Evolutionary conservation across 805 yeast genomes (phyloP).

Genomic region (Starmerella cellae): DNA sequence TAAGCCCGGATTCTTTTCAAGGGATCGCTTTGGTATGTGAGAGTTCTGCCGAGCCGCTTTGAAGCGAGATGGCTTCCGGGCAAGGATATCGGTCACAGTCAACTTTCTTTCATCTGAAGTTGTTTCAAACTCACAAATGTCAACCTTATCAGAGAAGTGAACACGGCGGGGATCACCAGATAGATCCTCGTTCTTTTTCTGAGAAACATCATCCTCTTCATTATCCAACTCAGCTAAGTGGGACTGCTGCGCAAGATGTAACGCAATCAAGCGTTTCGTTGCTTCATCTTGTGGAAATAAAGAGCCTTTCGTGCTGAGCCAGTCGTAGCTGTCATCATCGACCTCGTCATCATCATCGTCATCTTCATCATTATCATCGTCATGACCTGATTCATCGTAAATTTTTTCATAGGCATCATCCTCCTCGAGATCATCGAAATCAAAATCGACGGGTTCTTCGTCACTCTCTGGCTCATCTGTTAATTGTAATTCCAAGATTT

Average conservation of each 20-base stretch:
- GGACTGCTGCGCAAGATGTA: constrained; percentile 8
- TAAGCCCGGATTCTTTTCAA: neutral
- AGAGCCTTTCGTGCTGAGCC: constrained; percentile 29
- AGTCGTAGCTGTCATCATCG: constrained; percentile 25
- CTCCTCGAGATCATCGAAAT: constrained; percentile 42
- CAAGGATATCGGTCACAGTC: constrained; percentile 1
- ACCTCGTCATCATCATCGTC: constrained; percentile 17
- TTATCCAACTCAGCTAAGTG: neutral
- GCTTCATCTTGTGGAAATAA: constrained; percentile 25
- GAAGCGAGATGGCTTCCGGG: constrained; percentile 25
- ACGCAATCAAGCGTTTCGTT: constrained; percentile 12
- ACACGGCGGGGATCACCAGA: constrained; percentile 9
- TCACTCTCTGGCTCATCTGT: constrained; percentile 10
- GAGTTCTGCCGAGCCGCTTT: constrained; percentile 12
- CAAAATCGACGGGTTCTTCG: constrained; percentile 43
- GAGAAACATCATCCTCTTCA: neutral
- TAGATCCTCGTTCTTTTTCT: no score
- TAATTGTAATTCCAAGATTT: constrained; percentile 24
- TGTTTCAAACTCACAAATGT: constrained; percentile 22
- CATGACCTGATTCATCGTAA: constrained; percentile 7
- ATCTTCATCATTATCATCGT: constrained; percentile 30
- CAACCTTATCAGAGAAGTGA: constrained; percentile 18
- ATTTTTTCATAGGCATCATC: constrained; percentile 26
- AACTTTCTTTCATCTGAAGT: constrained; percentile 18
- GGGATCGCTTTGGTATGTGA: constrained; percentile 1